A percentile compares a stretch with the other conserved stretches of the same genome.
Conservation (phyloP, 257 asterid genomes). For the Sherardia arvensis region DNA sequence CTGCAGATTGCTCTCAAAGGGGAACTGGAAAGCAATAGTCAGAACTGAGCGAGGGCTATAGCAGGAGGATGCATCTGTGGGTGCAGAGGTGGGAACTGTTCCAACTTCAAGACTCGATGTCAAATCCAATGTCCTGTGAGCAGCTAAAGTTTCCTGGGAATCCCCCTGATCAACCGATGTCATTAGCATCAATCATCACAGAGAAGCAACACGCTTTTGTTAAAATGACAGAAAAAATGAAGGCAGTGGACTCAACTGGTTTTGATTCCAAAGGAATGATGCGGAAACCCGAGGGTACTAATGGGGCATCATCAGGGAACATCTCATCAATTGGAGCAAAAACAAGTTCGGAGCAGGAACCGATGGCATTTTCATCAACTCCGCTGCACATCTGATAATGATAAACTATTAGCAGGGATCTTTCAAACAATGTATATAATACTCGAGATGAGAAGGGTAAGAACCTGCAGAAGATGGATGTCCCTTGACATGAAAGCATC, state of each 20-base stretch:
- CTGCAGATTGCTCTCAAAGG: conserved; percentile 76
- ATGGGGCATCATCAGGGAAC: conserved; percentile 88
- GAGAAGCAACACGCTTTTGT: not conserved
- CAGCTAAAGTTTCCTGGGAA: conserved; percentile 28
- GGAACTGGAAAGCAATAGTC: conserved; percentile 93
- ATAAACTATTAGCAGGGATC: conserved; percentile 11
- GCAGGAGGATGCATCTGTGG: conserved; percentile 26
- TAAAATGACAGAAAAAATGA: not conserved
- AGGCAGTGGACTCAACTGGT: conserved; percentile 46
- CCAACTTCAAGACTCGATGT: conserved; percentile 81
- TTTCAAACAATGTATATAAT: not conserved
- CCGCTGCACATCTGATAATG: conserved; percentile 80
- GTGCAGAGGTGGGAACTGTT: conserved; percentile 28
- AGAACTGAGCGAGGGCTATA: conserved; percentile 58
- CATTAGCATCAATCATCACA: conserved; percentile 5
- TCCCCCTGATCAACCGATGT: conserved; percentile 27
- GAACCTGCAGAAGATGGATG: conserved; percentile 84
- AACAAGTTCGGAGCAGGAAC: conserved; percentile 90
- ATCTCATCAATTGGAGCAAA: conserved; percentile 95
- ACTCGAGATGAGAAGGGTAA: conserved; percentile 8
- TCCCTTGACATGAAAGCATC: conserved; percentile 82
- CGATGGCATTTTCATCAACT: conserved; percentile 74
- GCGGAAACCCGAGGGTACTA: conserved; percentile 95
- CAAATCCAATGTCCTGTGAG: conserved; percentile 65
- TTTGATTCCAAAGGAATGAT: conserved; percentile 77